Evolutionary conservation across 2,329 filamentous ascomycete species (phyloP).

Genomic region (Nemania abortiva): DNA sequence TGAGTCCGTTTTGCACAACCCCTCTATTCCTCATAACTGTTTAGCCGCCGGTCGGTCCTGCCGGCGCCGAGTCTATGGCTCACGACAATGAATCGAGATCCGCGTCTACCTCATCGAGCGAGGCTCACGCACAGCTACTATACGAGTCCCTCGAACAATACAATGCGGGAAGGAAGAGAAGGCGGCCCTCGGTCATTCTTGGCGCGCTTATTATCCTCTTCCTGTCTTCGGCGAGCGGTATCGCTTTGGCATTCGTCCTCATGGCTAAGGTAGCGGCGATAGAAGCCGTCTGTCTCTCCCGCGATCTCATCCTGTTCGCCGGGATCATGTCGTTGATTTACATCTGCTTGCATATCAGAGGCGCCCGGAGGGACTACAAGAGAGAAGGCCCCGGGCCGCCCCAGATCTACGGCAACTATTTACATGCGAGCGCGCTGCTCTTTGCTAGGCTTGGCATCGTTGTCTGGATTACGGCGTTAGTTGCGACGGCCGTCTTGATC

Average conservation of each 20-base stretch:
- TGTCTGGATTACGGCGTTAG: conserved; percentile 49
- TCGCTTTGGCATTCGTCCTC: conserved; percentile 48
- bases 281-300: conserved; percentile 46
- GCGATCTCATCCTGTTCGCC: conserved; percentile 51
- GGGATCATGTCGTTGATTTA: conserved; percentile 47
- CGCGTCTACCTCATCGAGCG: conserved; percentile 33
- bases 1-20: not conserved
- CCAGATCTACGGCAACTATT: conserved; percentile 48
- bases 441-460: conserved; percentile 48
- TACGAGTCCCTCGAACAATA: conserved; percentile 46
- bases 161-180: conserved; percentile 39
- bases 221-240: conserved; percentile 47
- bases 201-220: conserved; percentile 48
- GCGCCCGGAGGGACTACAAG: conserved; percentile 44
- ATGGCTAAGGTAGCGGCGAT: conserved; percentile 40
- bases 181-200: conserved; percentile 47
- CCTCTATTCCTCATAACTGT: not conserved
- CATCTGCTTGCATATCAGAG: conserved; percentile 49
- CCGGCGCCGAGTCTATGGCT: conserved; percentile 33
- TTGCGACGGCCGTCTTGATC: conserved; percentile 49
- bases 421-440: conserved; percentile 50
- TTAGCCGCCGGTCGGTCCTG: conserved; percentile 34
- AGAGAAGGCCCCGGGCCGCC: conserved; percentile 44
- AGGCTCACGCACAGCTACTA: conserved; percentile 41
- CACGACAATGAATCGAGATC: conserved; percentile 30